Evolutionary conservation across 495 filamentous ascomycete genomes (phyloP), one percentile per base, ranked within the genome.

Genomic region (Corynascus novoguineensis): DNA sequence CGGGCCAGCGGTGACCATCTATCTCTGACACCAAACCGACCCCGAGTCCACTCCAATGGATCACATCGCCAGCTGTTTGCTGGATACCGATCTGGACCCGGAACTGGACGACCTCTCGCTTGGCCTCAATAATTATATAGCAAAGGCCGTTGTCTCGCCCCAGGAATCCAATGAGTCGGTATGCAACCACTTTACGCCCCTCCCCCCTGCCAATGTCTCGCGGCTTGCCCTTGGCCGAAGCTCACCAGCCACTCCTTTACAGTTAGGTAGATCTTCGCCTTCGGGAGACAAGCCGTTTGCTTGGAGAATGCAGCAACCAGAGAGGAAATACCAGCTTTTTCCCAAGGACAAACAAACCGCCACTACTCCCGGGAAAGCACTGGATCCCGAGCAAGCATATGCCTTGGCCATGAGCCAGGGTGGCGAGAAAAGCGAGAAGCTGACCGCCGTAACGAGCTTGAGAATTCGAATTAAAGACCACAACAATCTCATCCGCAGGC

Each of bases 271-370:
- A 66, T 71, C 69, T 53, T 71, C 58, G 45, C 67, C 64, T 54
- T 69, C 53, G 40, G 67, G 58, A 44, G 76, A 71, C 59, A 81
- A 71, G 57, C 72, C 75, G 22, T 74, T 72, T 60, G 65, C 72
- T 24, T 78, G 74, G 74, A 81, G 76, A 62, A 79, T 80, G 78
- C 76, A 79, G 50, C 74, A 78, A 50, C 65, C 74, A 6, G 71
- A 76, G 57, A 70, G 72, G 53, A 81, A 77, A 65, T 80, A 81
- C 49, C 76, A 80, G 65, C 68, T 79, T 44, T 81, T 81, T 60
- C 78, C 77, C 53, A 71, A 68, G 47, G 75, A 76, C 57, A 74
- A 65, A 58, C 74, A 75, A 55, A 59, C 67, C 27, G 65, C 70
- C 41, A 55, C 65, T 24, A 51, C 63, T 35, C 61, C 56, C 49